phyloP scores from a whole-genome alignment of 2,329 filamentous ascomycete species.

The Colletotrichum sublineola region DNA sequence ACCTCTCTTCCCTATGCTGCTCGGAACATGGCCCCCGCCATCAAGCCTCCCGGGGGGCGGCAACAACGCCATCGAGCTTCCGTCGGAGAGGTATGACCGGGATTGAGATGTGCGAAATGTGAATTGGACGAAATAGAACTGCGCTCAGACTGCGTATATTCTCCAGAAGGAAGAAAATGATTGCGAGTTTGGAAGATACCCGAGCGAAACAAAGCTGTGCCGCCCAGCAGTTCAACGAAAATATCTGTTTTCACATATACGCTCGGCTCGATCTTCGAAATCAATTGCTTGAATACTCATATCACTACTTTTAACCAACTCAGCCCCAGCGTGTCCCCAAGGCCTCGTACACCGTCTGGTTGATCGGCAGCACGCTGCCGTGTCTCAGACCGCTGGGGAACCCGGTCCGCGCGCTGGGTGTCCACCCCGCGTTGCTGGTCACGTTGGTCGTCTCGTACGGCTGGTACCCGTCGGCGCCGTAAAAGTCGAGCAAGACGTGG shows the following conservation, averaged over 20 bases:
- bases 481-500: conserved; percentile 65
- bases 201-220: not conserved
- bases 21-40: not conserved
- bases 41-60: not conserved
- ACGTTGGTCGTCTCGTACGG: conserved; percentile 62
- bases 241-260: not conserved
- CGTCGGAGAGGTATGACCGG: not conserved
- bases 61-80: not conserved
- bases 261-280: accelerated
- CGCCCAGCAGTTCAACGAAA: not conserved
- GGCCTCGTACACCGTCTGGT: conserved; percentile 57
- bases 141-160: not conserved
- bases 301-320: not conserved
- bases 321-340: conserved; percentile 17
- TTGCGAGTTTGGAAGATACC: not conserved
- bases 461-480: conserved; percentile 61
- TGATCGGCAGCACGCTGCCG: conserved; percentile 64
- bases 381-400: conserved; percentile 65
- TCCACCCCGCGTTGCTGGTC: conserved; percentile 59
- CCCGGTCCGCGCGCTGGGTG: conserved; percentile 54
- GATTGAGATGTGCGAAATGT: not conserved
- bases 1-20: too few species aligned
- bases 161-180: not conserved
- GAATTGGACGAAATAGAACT: not conserved
- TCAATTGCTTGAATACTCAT: not conserved